Evolutionary conservation across 306 rosid species (phyloP), one percentile per base, ranked within the genome.

Genomic region (Macrotyloma uniflorum): DNA sequence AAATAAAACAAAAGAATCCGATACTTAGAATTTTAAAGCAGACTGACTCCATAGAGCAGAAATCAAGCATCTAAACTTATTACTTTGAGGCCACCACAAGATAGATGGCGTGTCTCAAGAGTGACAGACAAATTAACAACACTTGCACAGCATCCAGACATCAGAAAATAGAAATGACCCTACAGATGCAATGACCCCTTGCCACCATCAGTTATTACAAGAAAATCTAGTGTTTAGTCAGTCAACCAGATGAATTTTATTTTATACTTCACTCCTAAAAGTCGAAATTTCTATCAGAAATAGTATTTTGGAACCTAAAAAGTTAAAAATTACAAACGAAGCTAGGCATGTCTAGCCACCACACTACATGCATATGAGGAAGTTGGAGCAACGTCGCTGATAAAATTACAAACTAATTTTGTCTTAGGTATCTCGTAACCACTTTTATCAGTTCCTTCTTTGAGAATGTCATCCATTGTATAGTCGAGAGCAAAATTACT

Each of bases 41-140:
- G 18, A 30, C 61, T 64, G 28, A 72, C 46, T 32, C 68, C 63
- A 67, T 46, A 53, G 50, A 59, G 59, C 11, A 58, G 49, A 81
- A 68, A 76, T 42, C 59, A 59, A 82, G 45, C 77, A 59, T 40
- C 38, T 24, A 74, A 54, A 72, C 16, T 73, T 69, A 69, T 50
- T 22, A 38, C 58, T 19, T 12, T 53, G 72, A 4, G 7, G 53
- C 0, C 20, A 26, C 15, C 36, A 45, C 63, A 54, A 45, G 9
- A 51, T 5, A 43, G 71, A 54, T 53, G 75, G 57, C 54, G 43
- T 69, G 42, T 49, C 46, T 8, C 8, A 42, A 15, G 47, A 23
- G 22, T 30, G 50, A 22, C 19, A 19, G 55, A 69, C 46, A 45
- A 43, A 6, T 33, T 22, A 35, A 43, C 45, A 78, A 32, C 16